Conservation (phyloP, 2,329 filamentous ascomycete species). For the Penicillium nordicum region DNA sequence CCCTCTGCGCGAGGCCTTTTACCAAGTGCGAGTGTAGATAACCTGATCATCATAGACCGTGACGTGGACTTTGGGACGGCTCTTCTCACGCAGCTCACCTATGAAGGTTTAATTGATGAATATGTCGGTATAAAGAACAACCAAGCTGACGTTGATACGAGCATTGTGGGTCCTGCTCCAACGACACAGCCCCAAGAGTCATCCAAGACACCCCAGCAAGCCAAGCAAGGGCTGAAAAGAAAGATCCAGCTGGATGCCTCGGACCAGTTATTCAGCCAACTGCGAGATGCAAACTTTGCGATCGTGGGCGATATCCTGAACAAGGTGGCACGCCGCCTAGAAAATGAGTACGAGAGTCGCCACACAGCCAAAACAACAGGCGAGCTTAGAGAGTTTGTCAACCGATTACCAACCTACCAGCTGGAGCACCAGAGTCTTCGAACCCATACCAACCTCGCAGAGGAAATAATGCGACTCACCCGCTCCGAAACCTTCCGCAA, state of each 20-base stretch:
- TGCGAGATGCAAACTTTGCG: conserved; percentile 91
- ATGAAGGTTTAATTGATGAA: conserved; percentile 93
- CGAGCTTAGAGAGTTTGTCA: conserved; percentile 92
- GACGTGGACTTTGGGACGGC: conserved; percentile 92
- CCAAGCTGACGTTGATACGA: conserved; percentile 87
- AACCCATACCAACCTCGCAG: conserved; percentile 84
- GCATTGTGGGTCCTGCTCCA: conserved; percentile 71
- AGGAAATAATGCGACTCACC: conserved; percentile 93
- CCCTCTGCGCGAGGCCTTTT: conserved; percentile 63
- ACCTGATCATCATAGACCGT: conserved; percentile 88
- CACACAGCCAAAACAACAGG: conserved; percentile 83
- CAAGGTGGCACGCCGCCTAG: conserved; percentile 81
- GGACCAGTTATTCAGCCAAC: conserved; percentile 81
- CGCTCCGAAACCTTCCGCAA: conserved; percentile 84
- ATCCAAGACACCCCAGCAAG: conserved; percentile 45
- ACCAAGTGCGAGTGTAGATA: conserved; percentile 84
- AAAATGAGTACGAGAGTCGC: conserved; percentile 82
- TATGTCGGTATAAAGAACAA: conserved; percentile 89
- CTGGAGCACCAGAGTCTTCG: conserved; percentile 91
- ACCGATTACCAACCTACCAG: conserved; percentile 85
- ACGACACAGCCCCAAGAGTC: conserved; percentile 55
- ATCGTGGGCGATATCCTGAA: conserved; percentile 87
- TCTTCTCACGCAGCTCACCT: conserved; percentile 90
- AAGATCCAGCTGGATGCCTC: conserved; percentile 86
- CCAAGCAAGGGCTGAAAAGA: conserved; percentile 68